Evolutionary conservation across 179 eudicot species (phyloP).

Genomic region (Dionaea muscipula): DNA sequence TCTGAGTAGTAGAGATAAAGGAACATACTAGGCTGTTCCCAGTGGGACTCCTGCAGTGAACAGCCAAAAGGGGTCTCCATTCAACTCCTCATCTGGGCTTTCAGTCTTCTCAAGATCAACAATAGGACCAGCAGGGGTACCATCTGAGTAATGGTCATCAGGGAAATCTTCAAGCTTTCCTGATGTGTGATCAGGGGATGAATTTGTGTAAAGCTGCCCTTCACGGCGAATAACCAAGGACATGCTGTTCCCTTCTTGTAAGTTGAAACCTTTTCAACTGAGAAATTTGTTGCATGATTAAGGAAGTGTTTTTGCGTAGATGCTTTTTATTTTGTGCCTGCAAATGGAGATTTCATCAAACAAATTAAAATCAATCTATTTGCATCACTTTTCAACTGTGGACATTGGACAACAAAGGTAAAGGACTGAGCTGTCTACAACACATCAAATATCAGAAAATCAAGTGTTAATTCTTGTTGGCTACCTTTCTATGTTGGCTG

Average conservation of each 20-base stretch:
- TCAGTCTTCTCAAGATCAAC: constrained; percentile 18
- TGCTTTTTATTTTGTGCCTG: constrained; percentile 20
- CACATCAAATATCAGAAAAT: no score
- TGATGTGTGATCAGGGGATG: constrained; percentile 14
- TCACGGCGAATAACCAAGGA: constrained; percentile 18
- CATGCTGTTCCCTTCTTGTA: constrained; percentile 22
- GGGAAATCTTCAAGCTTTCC: constrained; percentile 20
- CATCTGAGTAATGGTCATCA: constrained; percentile 14
- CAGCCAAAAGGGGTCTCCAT: constrained; percentile 48
- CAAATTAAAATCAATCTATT: no score
- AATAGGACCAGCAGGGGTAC: constrained; percentile 15
- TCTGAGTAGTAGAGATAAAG: background rate
- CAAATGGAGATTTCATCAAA: no score
- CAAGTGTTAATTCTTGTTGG: no score
- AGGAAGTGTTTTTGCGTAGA: constrained; percentile 17
- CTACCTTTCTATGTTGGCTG: constrained; percentile 25
- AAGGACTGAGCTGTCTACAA: no score
- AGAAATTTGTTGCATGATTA: constrained; percentile 48
- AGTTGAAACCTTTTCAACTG: constrained; percentile 53
- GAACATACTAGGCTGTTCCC: background rate
- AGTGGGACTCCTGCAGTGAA: constrained; percentile 18
- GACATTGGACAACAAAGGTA: no score
- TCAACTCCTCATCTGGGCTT: constrained; percentile 13
- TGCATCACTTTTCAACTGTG: no score
- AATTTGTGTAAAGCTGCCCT: constrained; percentile 18